phyloP scores from a whole-genome alignment of 805 yeast species.

The Yamadazyma tumulicola region DNA sequence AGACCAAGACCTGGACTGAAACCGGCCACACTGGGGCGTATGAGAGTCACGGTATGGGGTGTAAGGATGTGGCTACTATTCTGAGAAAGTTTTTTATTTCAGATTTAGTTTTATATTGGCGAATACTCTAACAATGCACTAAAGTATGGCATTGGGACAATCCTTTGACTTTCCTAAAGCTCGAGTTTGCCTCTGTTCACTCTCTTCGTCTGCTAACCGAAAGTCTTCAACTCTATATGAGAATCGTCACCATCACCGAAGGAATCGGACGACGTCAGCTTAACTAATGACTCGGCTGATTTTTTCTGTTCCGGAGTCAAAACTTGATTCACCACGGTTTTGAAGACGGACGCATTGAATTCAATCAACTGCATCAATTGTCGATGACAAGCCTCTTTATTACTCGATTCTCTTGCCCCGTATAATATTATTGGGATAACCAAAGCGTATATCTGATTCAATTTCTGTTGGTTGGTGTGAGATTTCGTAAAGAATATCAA shows the following conservation, averaged over 20 bases:
- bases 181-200: too few species aligned
- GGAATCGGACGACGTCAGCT: slow-evolving; percentile 13
- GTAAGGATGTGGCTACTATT: too few species aligned
- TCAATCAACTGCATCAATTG: slow-evolving; percentile 47
- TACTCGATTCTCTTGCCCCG: slow-evolving; percentile 18
- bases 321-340: slow-evolving; percentile 36
- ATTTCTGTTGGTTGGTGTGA: slow-evolving; percentile 22
- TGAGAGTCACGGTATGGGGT: too few species aligned
- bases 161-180: too few species aligned
- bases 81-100: too few species aligned
- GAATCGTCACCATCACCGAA: slow-evolving; percentile 9
- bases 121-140: too few species aligned
- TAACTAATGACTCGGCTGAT: slow-evolving; percentile 42
- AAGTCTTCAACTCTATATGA: slow-evolving; percentile 21
- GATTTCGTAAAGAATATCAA: slow-evolving; percentile 42
- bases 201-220: slow-evolving; percentile 16
- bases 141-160: too few species aligned
- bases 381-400: slow-evolving; percentile 37
- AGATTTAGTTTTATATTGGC: too few species aligned
- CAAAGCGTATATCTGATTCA: slow-evolving; percentile 27
- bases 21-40: too few species aligned
- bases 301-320: slow-evolving; percentile 40
- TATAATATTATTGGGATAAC: slow-evolving; percentile 36
- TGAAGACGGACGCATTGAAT: slow-evolving; percentile 46
- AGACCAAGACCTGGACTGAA: too few species aligned